Base-by-base conservation (phyloP, 179 eudicot genomes). In the Beta macrorhiza region DNA sequence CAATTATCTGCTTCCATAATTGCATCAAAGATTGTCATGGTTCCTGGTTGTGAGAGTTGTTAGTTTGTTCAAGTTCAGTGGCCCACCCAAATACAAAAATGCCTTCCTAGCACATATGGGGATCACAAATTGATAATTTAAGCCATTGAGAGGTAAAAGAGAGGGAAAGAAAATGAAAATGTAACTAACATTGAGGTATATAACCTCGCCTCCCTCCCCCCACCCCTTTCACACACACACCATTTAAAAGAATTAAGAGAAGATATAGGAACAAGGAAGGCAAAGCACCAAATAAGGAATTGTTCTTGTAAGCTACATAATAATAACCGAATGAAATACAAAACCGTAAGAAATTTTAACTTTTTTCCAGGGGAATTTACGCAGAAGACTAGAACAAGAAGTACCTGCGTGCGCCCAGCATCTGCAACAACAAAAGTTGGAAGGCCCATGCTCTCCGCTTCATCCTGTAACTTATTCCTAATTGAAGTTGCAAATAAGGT, bases 331-430 rank as follows among this genome's bases (percentile, higher is more conserved):
- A 64, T 22, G 16, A 32, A 64, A 22, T 22, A 11, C 7, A 64
- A 22, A 64, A 11, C 20, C 25, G 10, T 16, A 62, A 5, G 32
- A 32, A 53, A 19, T 22, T 11, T 47, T 16, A 2, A 25, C 17
- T 14, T 57, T 70, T 6, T 15, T n/a, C n/a, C 4, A 29, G 8
- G 71, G 29, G 10, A 14, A 51, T 52, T 55, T 22, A 74, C 22
- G 37, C 14, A 19, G 14, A 64, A 2, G 22, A 37, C 49, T 53
- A 45, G 2, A 71, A 75, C 17, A 32, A 44, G 59, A 47, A 52
- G 67, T 80, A 93, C 99, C 98, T 93, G 97, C 22, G 98, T 95
- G 16, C 99, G 95, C 51, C 99, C 99, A 44, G 99, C 99, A 86
- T 95, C 99, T 78, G 99, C 95, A 88, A 95, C 98, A 53, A 90